A percentile compares a stretch with the other conserved stretches of the same genome.
phyloP scores from a whole-genome alignment of 257 asterid species.

The Salvia rosmarinus region DNA sequence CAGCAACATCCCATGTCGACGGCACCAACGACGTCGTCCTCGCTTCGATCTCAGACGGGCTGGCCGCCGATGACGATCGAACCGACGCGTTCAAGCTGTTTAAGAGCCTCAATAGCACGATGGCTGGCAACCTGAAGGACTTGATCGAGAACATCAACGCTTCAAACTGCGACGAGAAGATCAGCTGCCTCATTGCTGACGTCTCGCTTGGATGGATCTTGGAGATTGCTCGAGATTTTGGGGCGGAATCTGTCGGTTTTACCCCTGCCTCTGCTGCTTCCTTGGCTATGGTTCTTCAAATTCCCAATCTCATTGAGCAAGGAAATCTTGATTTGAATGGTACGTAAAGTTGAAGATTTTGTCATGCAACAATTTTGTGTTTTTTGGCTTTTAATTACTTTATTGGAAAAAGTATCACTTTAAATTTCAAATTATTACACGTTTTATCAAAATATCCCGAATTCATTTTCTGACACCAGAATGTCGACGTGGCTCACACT shows the following conservation, averaged over 20 bases:
- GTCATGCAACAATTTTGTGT: too few species aligned
- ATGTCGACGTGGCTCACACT: too few species aligned
- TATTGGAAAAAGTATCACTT: too few species aligned
- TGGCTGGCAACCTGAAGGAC: slow-evolving; percentile 21
- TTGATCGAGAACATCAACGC: slow-evolving; percentile 33
- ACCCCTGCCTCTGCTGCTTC: slow-evolving; percentile 36
- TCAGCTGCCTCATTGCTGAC: slow-evolving; percentile 47
- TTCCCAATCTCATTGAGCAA: slow-evolving; percentile 37
- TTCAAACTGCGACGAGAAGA: slow-evolving; percentile 24
- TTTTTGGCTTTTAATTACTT: too few species aligned
- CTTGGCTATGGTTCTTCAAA: slow-evolving; percentile 22
- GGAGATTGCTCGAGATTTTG: slow-evolving; percentile 37
- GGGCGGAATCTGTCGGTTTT: slow-evolving; percentile 35
- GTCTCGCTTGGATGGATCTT: slow-evolving; percentile 39
- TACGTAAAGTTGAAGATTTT: neutral
- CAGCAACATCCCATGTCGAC: neutral
- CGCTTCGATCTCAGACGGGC: slow-evolving; percentile 44
- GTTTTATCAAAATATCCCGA: too few species aligned
- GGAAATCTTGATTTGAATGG: slow-evolving; percentile 32
- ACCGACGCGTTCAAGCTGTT: neutral
- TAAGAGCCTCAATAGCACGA: slow-evolving; percentile 26
- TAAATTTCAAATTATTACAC: too few species aligned
- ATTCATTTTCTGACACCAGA: too few species aligned
- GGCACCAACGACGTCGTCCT: slow-evolving; percentile 21
- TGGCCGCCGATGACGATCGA: slow-evolving; percentile 17